Percentiles rank a stretch among this genome's conserved stretches.
These are phyloP conservation scores for Furcasterigmium sp. DNA, from an alignment of 2,329 filamentous ascomycete genomes.

Conservation along the genomic window DNA sequence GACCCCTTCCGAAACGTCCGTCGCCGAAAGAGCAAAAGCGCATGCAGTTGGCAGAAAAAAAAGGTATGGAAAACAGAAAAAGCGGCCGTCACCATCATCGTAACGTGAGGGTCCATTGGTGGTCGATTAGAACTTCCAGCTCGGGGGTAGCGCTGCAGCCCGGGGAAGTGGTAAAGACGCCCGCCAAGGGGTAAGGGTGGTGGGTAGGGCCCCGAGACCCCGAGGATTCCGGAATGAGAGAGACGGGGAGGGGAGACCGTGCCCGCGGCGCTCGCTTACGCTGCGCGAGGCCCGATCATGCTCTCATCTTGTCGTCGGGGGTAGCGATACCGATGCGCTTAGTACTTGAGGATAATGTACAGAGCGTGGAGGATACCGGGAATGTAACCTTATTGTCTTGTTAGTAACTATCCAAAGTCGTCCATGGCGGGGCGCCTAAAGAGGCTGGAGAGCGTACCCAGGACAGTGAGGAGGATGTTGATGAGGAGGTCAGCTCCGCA, in stretches of 20 bases:
- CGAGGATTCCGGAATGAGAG: background rate
- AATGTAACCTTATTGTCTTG: conserved; percentile 44
- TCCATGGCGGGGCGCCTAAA: background rate
- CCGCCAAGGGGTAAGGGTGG: too few relatives aligned
- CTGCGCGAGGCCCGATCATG: background rate
- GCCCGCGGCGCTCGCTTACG: background rate
- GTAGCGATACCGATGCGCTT: conserved; percentile 22
- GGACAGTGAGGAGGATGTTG: conserved; percentile 82
- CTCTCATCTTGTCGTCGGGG: background rate
- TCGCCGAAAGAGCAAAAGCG: background rate
- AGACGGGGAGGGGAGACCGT: background rate
- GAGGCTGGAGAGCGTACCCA: conserved; percentile 38
- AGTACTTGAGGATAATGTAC: conserved; percentile 92
- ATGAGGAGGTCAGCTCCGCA: conserved; percentile 84
- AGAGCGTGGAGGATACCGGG: conserved; percentile 88
- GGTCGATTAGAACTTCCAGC: background rate
- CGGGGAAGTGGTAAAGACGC: background rate
- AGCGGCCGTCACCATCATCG: background rate
- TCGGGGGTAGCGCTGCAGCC: background rate
- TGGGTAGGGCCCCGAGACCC: background rate
- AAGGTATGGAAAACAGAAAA: background rate
- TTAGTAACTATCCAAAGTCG: conserved; percentile 4
- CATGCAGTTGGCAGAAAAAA: background rate
- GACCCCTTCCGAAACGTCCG: background rate
- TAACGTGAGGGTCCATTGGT: background rate